Percentiles rank a stretch among this genome's conserved stretches.
Conservation (phyloP, 176 grass and related monocot species). For the Miscanthus lutarioriparius region DNA sequence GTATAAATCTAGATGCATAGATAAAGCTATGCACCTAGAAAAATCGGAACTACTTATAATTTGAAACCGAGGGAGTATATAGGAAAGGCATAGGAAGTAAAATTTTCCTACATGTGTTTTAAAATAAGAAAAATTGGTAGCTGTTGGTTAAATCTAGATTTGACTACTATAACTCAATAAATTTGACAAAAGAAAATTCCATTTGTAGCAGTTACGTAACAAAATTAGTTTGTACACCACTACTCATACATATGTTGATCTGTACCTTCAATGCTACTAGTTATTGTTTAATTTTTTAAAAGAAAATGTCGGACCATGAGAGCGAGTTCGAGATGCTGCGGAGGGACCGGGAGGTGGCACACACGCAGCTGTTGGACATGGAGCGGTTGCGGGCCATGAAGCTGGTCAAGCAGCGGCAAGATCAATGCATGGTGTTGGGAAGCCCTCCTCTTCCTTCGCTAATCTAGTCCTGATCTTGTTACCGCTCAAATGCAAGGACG, state of each 20-base stretch:
- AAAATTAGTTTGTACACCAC: not conserved
- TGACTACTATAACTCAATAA: not conserved
- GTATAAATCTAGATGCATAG: not conserved
- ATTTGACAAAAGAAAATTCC: not conserved
- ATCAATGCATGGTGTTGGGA: not conserved
- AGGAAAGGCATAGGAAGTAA: not conserved
- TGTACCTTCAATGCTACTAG: not conserved
- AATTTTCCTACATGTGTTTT: not conserved
- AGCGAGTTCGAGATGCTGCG: not conserved
- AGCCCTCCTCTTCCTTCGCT: not conserved
- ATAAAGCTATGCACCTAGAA: not conserved
- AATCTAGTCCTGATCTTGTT: not conserved
- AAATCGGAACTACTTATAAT: not conserved
- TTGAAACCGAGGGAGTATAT: not conserved
- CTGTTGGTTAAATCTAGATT: not conserved
- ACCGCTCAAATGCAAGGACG: not conserved
- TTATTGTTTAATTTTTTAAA: not conserved
- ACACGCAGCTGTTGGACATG: not conserved
- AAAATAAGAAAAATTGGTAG: not conserved
- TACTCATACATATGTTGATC: not conserved
- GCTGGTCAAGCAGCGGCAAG: not conserved
- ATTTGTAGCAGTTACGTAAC: not conserved
- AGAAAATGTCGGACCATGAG: not conserved
- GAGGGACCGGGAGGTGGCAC: not conserved
- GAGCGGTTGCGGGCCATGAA: not conserved